phyloP scores from a whole-genome alignment of 1,284 basidiomycete genomes.

The Cryptococcus wingfieldii region DNA sequence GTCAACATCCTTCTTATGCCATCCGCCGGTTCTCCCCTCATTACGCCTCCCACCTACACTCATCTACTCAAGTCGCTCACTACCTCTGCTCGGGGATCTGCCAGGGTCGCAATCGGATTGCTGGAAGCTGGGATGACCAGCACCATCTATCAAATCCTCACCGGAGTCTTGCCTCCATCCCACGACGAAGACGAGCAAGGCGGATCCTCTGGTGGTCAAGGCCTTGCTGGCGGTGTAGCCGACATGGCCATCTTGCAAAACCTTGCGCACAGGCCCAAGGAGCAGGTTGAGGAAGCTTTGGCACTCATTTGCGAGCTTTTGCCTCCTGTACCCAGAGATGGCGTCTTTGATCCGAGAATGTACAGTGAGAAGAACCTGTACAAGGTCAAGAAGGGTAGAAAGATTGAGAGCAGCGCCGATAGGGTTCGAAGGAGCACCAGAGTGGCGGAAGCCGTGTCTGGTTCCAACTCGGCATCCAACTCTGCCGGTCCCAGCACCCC shows the following conservation, averaged over 20 bases:
- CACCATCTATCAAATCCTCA: slow-evolving; percentile 87
- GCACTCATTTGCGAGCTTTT: slow-evolving; percentile 81
- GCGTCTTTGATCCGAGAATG: slow-evolving; percentile 83
- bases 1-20: slow-evolving; percentile 81
- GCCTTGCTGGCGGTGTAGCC: slow-evolving; percentile 74
- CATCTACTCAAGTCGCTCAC: slow-evolving; percentile 79
- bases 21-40: slow-evolving; percentile 74
- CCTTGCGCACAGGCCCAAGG: slow-evolving; percentile 90
- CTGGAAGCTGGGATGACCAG: slow-evolving; percentile 86
- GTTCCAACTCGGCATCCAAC: background rate
- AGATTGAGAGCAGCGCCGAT: slow-evolving; percentile 16
- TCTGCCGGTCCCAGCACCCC: background rate
- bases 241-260: slow-evolving; percentile 99
- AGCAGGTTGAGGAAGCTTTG: slow-evolving; percentile 88
- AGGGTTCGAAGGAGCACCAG: slow-evolving; percentile 17
- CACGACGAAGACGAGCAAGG: slow-evolving; percentile 61
- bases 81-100: slow-evolving; percentile 76
- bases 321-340: slow-evolving; percentile 81
- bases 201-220: slow-evolving; percentile 57
- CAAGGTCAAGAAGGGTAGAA: slow-evolving; percentile 30
- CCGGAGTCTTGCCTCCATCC: slow-evolving; percentile 75
- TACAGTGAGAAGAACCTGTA: slow-evolving; percentile 83
- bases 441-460: slow-evolving; percentile 10
- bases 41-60: slow-evolving; percentile 81
- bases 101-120: slow-evolving; percentile 76